Evolutionary conservation across 768 basidiomycete species (phyloP), one percentile per base, ranked within the genome.

Genomic region (Vishniacozyma victoriae): DNA sequence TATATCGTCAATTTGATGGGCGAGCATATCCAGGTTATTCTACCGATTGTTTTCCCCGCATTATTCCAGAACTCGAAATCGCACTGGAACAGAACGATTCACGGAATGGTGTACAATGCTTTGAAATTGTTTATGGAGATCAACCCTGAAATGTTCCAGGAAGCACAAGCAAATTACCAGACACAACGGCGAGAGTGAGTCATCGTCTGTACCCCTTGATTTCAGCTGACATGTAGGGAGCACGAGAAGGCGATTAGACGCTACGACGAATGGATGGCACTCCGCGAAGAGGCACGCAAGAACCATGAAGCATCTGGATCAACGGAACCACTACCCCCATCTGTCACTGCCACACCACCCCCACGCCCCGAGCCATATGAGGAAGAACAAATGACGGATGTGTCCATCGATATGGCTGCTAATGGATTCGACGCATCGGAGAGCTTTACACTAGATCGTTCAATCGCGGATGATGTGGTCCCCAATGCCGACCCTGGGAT

Each of bases 41-140:
- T 99, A 24, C 95, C 95, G 5, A 88, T 99, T 64, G 91, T 99
- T 42, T 99, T 97, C 77, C 90, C 93, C 23, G 86, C 92, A 5
- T 74, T 99, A 55, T 96, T 93, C 72, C 84, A 83, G 35, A 97
- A 96, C 73, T 96, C 92, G 38, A 90, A 87, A 72, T 83, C 87
- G 18, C 95, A 99, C 72, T 99, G 95, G 95, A 99, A 99, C 75
- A 97, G 92, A 55, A 97, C 95, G 39, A 99, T 97, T 62, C 95
- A 99, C 60, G 89, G 89, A 54, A 92, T 97, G 88, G 92, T 97
- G 23, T 97, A 95, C 75, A 96, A 97, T 69, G 95, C 95, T 2
- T 76, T 99, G 70, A 97, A 93, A 72, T 72, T 97, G 49, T 93
- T 96, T 76, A 97, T 97, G 92, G 95, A 99, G 73, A 89, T 97